phyloP scores from a whole-genome alignment of 176 grass and related monocot species.

The Carex parvula region DNA sequence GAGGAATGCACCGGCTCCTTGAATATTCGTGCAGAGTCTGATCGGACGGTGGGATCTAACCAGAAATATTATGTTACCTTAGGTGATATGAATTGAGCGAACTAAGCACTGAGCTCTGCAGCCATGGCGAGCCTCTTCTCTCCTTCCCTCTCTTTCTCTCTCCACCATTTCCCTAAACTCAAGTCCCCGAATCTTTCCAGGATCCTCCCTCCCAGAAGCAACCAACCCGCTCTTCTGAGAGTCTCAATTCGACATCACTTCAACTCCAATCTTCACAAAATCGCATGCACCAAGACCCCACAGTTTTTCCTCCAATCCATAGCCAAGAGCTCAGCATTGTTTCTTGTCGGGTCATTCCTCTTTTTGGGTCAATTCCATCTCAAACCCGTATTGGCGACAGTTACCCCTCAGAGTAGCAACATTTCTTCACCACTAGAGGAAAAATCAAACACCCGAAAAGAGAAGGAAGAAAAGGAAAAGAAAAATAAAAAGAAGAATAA shows the following conservation, averaged over 20 bases:
- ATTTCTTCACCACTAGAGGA: slow-evolving; percentile 19
- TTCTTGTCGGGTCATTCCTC: not conserved
- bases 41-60: too few relatives aligned
- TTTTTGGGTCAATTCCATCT: slow-evolving; percentile 15
- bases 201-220: not conserved
- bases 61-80: too few relatives aligned
- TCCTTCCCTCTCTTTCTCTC: slow-evolving; percentile 4
- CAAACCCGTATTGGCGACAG: not conserved
- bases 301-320: not conserved
- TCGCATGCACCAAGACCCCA: slow-evolving; percentile 5
- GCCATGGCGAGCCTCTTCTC: slow-evolving; percentile 14
- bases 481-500: slow-evolving; percentile 16
- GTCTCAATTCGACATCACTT: not conserved
- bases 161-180: not conserved
- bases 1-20: too few relatives aligned
- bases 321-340: not conserved
- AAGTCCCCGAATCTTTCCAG: not conserved
- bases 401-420: not conserved
- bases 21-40: too few relatives aligned
- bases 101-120: not conserved
- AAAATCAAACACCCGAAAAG: not conserved
- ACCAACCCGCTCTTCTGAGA: not conserved
- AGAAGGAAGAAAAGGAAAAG: not conserved
- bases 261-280: not conserved
- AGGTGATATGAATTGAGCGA: not conserved